Conservation (phyloP, 1,139 yeast genomes). For the Kurtzmaniella quercitrusa region DNA sequence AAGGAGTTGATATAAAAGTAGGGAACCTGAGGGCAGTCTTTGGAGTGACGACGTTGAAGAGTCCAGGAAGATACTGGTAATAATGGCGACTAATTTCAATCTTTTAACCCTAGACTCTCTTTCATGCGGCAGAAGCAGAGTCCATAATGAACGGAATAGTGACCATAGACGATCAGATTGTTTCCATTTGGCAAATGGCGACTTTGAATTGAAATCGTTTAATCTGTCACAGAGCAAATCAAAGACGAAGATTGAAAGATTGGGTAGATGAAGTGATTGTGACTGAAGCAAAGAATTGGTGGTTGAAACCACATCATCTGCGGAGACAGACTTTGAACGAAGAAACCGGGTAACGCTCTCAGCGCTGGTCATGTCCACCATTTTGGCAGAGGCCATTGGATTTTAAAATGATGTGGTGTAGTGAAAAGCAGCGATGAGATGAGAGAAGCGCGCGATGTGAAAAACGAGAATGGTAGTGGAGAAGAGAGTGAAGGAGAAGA, state of each 20-base stretch:
- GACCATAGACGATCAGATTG: constrained; percentile 41
- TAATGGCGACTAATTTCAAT: constrained; percentile 21
- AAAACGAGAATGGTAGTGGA: not conserved
- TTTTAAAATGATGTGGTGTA: too few species aligned
- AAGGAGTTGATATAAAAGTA: constrained; percentile 15
- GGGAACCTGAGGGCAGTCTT: constrained; percentile 5
- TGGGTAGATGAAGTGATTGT: constrained; percentile 53
- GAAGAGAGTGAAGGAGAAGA: not conserved
- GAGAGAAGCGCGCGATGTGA: constrained; percentile 1
- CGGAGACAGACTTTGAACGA: constrained; percentile 49
- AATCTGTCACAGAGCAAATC: constrained; percentile 68
- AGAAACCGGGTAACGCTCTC: constrained; percentile 62
- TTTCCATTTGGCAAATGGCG: constrained; percentile 39
- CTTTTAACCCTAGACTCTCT: constrained; percentile 20
- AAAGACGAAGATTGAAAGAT: constrained; percentile 52
- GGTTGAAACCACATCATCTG: constrained; percentile 39
- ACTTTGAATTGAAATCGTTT: constrained; percentile 34
- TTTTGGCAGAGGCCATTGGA: constrained; percentile 8
- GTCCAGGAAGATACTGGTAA: constrained; percentile 11
- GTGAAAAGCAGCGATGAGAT: constrained; percentile 6
- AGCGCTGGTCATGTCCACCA: constrained; percentile 35
- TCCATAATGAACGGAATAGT: constrained; percentile 42
- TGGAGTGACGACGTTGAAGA: constrained; percentile 7
- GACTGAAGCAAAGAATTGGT: constrained; percentile 41
- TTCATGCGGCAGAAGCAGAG: constrained; percentile 13